Conservation (phyloP, 2,329 filamentous ascomycete genomes). For the Hypoxylon rubiginosum region DNA sequence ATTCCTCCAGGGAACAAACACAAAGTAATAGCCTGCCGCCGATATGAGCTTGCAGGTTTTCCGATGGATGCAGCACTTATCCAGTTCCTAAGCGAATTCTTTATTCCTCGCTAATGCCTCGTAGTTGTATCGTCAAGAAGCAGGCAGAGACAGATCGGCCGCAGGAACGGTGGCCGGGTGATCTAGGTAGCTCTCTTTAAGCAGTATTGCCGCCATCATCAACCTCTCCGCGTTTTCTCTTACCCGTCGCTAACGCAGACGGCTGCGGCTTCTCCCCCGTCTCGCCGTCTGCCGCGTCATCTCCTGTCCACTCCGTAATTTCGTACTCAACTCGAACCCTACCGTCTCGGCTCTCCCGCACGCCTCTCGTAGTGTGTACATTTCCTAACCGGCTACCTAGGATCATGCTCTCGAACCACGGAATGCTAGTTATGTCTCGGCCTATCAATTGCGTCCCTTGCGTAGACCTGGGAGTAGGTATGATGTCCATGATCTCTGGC, state of each 20-base stretch:
- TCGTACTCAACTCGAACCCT: conserved; percentile 83
- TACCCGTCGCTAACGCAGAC: conserved; percentile 55
- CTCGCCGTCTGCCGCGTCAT: conserved; percentile 59
- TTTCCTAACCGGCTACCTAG: conserved; percentile 80
- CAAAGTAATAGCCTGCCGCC: conserved; percentile 19
- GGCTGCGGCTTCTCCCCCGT: conserved; percentile 53
- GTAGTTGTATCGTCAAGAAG: conserved; percentile 23
- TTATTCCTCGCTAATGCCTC: conserved; percentile 28
- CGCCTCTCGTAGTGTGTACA: conserved; percentile 72
- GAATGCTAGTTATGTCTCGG: conserved; percentile 78
- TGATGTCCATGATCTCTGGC: conserved; percentile 46
- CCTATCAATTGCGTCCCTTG: conserved; percentile 52
- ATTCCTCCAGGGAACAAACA: conserved; percentile 18
- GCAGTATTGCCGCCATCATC: conserved; percentile 46
- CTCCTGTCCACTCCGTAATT: conserved; percentile 78
- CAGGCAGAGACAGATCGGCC: conserved; percentile 23
- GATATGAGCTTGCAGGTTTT: conserved; percentile 17
- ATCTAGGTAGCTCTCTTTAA: conserved; percentile 16
- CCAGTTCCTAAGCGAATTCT: conserved; percentile 17
- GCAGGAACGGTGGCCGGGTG: conserved; percentile 26
- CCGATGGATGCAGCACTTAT: conserved; percentile 27
- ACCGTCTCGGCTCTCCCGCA: conserved; percentile 70
- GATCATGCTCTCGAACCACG: conserved; percentile 89
- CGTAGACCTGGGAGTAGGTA: conserved; percentile 48
- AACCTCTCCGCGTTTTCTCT: conserved; percentile 66